Evolutionary conservation across 2,329 filamentous ascomycete species (phyloP), one percentile per base, ranked within the genome.

Genomic region (Huntiella savannae): DNA sequence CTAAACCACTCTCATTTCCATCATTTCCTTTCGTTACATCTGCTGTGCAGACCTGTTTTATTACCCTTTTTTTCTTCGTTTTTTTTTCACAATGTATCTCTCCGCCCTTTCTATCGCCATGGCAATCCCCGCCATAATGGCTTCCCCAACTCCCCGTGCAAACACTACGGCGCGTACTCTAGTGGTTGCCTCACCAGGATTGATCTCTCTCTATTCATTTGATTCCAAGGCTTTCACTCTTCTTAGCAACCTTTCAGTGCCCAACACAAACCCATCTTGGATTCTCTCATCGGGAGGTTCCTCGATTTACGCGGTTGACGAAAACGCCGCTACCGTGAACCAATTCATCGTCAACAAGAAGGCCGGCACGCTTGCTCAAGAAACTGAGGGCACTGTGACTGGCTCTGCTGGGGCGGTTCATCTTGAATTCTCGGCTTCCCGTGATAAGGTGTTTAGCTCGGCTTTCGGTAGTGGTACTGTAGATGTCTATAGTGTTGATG

Each of bases 251-350:
- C 55, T 58, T 33, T 53, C 53, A 2, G 51, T 54, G 5, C 17
- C 52, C 1, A 59, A 59, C 40, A 54, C 57, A 3, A 52, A 50
- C 1, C 62, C 67, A 16, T 68, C 64, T 50, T 72, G 68, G 68
- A 56, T 71, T 56, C 56, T 60, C 35, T 63, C 62, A 54, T 60
- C 59, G 42, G 50, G 57, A 13, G 61, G 62, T 19, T 58, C 62
- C 53, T 53, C 57, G 4, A 49, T 72, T 38, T 71, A 68, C 49
- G 64, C 64, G 39, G 63, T 67, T 15, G 61, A 72, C 51, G 69
- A 73, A 60, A 63, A 62, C 52, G 58, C 59, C 52, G 55, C 56
- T 43, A 53, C 56, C 39, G 56, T 64, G n/a, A 60, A 61, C 49
- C 54, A 63, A 12, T 67, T 66, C 53, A 57, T 54, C 13, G 52